These are phyloP conservation scores for Exophiala sp. DNA, from an alignment of 2,329 filamentous ascomycete genomes.

Conservation along the genomic window DNA sequence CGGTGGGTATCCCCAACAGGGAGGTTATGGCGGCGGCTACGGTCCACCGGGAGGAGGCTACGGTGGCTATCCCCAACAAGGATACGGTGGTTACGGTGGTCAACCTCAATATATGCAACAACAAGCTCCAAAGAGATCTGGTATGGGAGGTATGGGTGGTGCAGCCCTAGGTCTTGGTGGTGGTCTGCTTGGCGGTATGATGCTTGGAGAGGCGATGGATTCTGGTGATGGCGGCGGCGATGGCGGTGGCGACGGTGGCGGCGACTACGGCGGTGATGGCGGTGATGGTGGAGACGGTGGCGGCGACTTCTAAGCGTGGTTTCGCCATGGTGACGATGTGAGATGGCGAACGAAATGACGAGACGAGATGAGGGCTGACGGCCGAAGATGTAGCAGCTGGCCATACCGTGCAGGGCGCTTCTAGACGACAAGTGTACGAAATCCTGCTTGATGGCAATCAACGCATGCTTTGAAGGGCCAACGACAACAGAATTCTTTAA, in stretches of 20 bases:
- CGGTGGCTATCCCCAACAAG: slow-evolving; percentile 26
- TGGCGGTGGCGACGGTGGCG: slow-evolving; percentile 11
- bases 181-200: slow-evolving; percentile 72
- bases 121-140: slow-evolving; percentile 43
- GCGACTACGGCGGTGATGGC: slow-evolving; percentile 31
- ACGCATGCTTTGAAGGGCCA: no score
- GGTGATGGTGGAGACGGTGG: slow-evolving; percentile 8
- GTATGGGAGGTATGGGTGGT: slow-evolving; percentile 68
- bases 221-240: slow-evolving; percentile 56
- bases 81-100: slow-evolving; percentile 33
- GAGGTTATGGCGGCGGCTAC: slow-evolving; percentile 18
- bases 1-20: slow-evolving; percentile 24
- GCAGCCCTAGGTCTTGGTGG: slow-evolving; percentile 76
- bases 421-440: no score
- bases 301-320: neutral
- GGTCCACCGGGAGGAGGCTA: slow-evolving; percentile 31
- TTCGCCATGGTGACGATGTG: no score
- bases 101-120: slow-evolving; percentile 26
- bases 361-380: neutral
- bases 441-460: no score
- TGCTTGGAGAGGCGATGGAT: slow-evolving; percentile 67
- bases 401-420: no score
- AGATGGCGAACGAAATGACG: neutral
- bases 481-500: no score
- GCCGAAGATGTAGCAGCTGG: no score